Conservation (phyloP, 2,329 filamentous ascomycete genomes). For the Fusarium denticulatum region DNA sequence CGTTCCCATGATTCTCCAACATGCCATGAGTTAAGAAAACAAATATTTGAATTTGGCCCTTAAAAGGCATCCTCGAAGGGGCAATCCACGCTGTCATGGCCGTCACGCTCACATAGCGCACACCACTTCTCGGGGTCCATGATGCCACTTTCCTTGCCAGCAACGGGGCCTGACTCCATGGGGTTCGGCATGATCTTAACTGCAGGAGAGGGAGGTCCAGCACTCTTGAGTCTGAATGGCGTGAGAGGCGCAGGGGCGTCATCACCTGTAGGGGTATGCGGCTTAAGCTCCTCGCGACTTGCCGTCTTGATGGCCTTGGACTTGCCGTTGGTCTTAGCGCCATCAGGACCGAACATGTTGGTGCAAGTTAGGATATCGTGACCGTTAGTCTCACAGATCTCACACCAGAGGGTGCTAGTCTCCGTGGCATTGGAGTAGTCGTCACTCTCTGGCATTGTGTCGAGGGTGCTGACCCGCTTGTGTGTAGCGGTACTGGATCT, state of each 20-base stretch:
- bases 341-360: constrained; percentile 77
- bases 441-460: constrained; percentile 77
- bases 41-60: constrained; percentile 18
- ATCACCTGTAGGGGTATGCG: constrained; percentile 56
- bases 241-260: constrained; percentile 66
- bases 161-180: constrained; percentile 74
- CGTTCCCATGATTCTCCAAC: constrained; percentile 20
- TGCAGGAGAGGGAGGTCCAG: constrained; percentile 49
- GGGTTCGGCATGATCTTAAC: constrained; percentile 67
- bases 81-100: constrained; percentile 95
- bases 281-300: constrained; percentile 51
- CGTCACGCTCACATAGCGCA: constrained; percentile 93
- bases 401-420: constrained; percentile 84
- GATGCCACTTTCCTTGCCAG: constrained; percentile 80
- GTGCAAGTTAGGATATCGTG: constrained; percentile 96
- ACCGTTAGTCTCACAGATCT: constrained; percentile 91
- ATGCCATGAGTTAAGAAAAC: constrained; percentile 15
- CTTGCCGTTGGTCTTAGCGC: constrained; percentile 48
- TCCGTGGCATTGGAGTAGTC: constrained; percentile 76
- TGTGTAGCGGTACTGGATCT: constrained; percentile 60
- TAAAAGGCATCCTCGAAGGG: constrained; percentile 86
- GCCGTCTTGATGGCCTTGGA: constrained; percentile 49
- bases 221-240: constrained; percentile 59
- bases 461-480: constrained; percentile 66
- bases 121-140: constrained; percentile 94